These are phyloP conservation scores for Boletellus sp. DNA, from an alignment of 768 basidiomycete species.

Conservation along the genomic window DNA sequence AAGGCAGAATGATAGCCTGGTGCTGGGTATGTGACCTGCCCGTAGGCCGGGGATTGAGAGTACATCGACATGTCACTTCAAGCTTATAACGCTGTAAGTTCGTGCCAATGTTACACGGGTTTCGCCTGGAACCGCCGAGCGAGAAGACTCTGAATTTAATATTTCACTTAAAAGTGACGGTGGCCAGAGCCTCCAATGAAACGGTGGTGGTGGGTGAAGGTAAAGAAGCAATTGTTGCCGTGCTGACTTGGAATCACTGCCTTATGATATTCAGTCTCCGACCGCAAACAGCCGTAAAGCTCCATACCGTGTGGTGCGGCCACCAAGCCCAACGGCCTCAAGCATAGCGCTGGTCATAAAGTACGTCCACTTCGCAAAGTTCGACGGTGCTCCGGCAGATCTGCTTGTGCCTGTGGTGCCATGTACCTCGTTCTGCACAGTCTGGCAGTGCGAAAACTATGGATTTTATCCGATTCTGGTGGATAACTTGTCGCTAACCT, in stretches of 20 bases:
- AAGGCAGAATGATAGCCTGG: constrained; percentile 45
- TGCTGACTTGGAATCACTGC: constrained; percentile 24
- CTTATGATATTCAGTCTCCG: constrained; percentile 36
- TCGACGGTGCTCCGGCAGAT: not conserved
- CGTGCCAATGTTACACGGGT: constrained; percentile 31
- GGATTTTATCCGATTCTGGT: constrained; percentile 36
- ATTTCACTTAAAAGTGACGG: constrained; percentile 50
- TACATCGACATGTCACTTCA: constrained; percentile 58
- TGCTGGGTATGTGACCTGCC: constrained; percentile 51
- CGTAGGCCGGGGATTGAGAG: constrained; percentile 55
- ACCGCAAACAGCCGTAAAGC: constrained; percentile 24
- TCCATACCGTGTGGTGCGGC: constrained; percentile 2
- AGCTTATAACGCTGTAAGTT: constrained; percentile 35
- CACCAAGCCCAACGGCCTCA: constrained; percentile 19
- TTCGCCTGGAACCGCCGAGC: constrained; percentile 31
- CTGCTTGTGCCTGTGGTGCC: not conserved
- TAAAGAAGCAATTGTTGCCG: constrained; percentile 33
- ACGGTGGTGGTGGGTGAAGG: constrained; percentile 46
- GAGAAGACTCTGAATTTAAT: constrained; percentile 38
- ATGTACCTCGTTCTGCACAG: constrained; percentile 2
- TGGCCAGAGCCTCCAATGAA: constrained; percentile 34
- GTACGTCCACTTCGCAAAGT: constrained; percentile 21
- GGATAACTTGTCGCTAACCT: constrained; percentile 33
- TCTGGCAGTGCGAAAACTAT: constrained; percentile 17
- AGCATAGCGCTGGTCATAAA: constrained; percentile 26